Base-by-base conservation (phyloP, 352 stramenopile genomes). In the Phytopythium delawarense region DNA sequence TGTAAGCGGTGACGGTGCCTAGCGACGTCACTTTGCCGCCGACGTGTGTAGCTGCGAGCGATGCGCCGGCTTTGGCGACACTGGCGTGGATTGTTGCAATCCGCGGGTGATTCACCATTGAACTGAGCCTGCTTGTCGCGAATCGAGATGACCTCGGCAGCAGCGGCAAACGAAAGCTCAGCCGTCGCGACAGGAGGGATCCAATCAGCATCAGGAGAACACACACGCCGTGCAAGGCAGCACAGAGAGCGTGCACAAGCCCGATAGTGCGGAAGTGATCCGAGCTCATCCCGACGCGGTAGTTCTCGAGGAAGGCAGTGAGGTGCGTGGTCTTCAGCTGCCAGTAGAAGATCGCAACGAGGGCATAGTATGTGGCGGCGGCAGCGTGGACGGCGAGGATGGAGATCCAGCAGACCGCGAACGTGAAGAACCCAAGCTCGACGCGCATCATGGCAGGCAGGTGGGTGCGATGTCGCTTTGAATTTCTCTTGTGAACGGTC, bases 191-290 rank as follows among this genome's bases (percentile, higher is more conserved):
- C 5, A 15, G 18, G 20, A 66, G 21, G 2, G 66, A 67, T 42
- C 63, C 66, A 8, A 25, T 7, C 5, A 67, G 20, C 21, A 73
- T 73, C 48, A 54, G 48, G 5, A 70, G n/a, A 21, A 67, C 46
- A 15, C 61, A 64, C 7, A 49, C 2, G 21, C 60, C 37, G 20
- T 74, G 67, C 40, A 61, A 11, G 35, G 6, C 37, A 57, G 67
- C 63, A 7, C 65, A 62, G 7, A 57, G 65, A 30, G 46, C 63
- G 13, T 70, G 63, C 12, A 70, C 63, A 28, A 67, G n/a, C 1
- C 55, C 48, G 25, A 73, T 61, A 16, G 21, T 49, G 12, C 9
- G 39, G 11, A 70, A 55, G 23, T 59, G 13, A 15, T 53, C 20
- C 0, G 46, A 28, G 16, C 13, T 44, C 59, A 74, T 68, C 0